Percentiles rank a stretch among this genome's conserved stretches.
These are phyloP conservation scores for Microdochium nivale DNA, from an alignment of 2,329 filamentous ascomycete genomes.

Conservation along the genomic window DNA sequence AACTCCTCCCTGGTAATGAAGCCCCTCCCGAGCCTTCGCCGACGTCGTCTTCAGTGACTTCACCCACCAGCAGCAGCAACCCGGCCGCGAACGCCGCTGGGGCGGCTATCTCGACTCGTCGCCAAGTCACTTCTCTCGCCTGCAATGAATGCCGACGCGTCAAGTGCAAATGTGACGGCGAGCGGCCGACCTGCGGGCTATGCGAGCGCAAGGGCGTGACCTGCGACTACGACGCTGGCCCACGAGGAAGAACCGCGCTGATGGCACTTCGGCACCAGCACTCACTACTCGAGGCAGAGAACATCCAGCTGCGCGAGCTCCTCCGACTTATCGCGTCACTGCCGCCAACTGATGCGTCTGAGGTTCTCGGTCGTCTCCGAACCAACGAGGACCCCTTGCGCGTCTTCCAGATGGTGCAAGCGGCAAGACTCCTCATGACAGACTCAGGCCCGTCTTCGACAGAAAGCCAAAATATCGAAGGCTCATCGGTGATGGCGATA, in stretches of 20 bases:
- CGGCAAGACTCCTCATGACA: neutral
- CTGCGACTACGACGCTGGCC: neutral
- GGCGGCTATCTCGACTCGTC: neutral
- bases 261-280: neutral
- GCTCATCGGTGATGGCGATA: neutral
- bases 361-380: neutral
- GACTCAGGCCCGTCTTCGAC: neutral
- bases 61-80: neutral
- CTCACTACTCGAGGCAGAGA: neutral
- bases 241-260: neutral
- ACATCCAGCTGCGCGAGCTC: neutral
- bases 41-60: neutral
- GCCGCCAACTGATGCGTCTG: neutral
- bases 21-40: neutral
- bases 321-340: neutral
- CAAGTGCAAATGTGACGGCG: neutral
- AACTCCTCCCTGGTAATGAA: neutral
- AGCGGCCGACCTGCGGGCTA: neutral
- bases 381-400: neutral
- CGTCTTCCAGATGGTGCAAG: neutral
- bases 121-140: neutral
- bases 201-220: neutral
- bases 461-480: neutral
- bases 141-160: neutral
- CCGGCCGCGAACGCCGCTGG: neutral